Percentiles rank a stretch among this genome's conserved stretches.
Conservation (phyloP, 1,284 basidiomycete species). For the Meira nashicola region DNA sequence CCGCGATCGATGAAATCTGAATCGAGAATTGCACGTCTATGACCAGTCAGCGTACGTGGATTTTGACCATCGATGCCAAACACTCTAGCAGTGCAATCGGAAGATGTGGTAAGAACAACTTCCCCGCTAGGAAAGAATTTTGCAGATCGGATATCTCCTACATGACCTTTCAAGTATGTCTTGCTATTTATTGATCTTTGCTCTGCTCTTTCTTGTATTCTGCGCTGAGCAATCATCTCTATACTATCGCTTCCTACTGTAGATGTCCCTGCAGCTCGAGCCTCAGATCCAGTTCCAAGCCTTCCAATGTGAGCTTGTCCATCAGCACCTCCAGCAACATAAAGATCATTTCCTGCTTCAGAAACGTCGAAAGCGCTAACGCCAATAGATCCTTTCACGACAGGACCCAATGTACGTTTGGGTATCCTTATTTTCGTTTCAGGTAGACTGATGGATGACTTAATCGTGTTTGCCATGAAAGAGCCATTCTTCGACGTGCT, state of each 20-base stretch:
- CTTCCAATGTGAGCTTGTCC: constrained; percentile 15
- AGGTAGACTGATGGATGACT: not conserved
- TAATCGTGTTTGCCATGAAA: not conserved
- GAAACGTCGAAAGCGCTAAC: constrained; percentile 13
- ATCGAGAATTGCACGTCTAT: constrained; percentile 61
- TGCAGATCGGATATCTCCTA: constrained; percentile 38
- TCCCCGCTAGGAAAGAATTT: constrained; percentile 46
- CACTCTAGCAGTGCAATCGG: constrained; percentile 64
- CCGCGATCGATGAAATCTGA: constrained; percentile 65
- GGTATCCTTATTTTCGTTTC: not conserved
- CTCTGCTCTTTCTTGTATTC: constrained; percentile 15
- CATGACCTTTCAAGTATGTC: constrained; percentile 33
- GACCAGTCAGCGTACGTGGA: constrained; percentile 65
- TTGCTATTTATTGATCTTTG: constrained; percentile 14
- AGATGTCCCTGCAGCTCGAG: not conserved
- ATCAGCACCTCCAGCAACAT: constrained; percentile 11
- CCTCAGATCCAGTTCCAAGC: constrained; percentile 17
- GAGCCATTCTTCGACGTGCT: not conserved
- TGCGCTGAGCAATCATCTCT: constrained; percentile 24
- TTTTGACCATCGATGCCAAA: constrained; percentile 56
- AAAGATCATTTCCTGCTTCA: not conserved
- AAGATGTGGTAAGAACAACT: constrained; percentile 62
- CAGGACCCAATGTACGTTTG: not conserved
- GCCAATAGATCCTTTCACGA: constrained; percentile 25
- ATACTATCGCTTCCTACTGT: constrained; percentile 8